These are phyloP conservation scores for Chrysochromulina parva DNA, from an alignment of 78 protist genomes.

Conservation along the genomic window DNA sequence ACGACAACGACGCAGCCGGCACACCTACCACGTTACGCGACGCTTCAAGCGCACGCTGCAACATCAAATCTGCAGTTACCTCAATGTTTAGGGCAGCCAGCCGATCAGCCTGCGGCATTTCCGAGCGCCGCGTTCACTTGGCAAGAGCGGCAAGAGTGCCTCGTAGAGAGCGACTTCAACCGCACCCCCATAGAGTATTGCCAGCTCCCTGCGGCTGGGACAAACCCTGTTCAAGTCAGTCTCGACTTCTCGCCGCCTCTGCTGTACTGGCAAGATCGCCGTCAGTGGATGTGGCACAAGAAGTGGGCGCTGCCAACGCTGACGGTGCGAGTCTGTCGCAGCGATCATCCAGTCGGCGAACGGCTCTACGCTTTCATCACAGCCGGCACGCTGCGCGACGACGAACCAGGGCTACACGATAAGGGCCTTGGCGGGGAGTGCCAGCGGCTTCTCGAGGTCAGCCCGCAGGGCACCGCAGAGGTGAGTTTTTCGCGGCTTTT, in stretches of 20 bases:
- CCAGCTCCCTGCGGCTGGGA: too few species aligned
- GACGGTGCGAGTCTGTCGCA: neutral
- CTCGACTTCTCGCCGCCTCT: neutral
- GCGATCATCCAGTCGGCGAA: neutral
- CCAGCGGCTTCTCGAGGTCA: neutral
- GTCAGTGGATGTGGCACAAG: conserved; percentile 21
- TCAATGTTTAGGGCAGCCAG: too few species aligned
- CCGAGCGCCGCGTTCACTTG: too few species aligned
- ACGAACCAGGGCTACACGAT: neutral
- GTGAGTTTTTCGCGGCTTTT: neutral
- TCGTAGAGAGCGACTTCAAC: too few species aligned
- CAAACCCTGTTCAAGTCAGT: too few species aligned
- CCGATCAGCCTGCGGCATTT: too few species aligned
- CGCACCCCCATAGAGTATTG: too few species aligned
- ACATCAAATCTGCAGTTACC: too few species aligned
- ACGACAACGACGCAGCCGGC: too few species aligned
- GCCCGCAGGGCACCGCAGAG: neutral
- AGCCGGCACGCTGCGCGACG: neutral
- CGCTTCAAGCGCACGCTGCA: too few species aligned
- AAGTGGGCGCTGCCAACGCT: neutral
- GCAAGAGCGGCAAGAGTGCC: too few species aligned
- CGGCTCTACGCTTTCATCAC: neutral
- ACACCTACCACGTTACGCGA: too few species aligned
- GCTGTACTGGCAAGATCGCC: neutral
- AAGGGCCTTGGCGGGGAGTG: neutral